phyloP scores from a whole-genome alignment of 371 early-diverging fungal species.

The Mortierella sp. region DNA sequence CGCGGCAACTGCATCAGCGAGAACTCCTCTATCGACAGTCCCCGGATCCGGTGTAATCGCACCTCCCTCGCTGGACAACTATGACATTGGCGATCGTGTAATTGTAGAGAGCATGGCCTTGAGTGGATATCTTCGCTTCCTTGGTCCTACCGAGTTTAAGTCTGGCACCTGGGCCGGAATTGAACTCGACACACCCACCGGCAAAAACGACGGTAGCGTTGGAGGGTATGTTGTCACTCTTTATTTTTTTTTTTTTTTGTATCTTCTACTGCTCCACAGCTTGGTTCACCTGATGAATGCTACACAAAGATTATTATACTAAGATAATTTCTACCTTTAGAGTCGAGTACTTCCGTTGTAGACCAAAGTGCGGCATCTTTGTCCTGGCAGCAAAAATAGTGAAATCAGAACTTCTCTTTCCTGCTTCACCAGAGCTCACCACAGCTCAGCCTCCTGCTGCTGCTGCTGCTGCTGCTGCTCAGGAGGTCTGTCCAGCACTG shows the following conservation, averaged over 20 bases:
- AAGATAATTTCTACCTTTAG: too few relatives aligned
- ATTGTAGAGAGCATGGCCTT: constrained; percentile 75
- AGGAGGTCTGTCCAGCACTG: constrained; percentile 11
- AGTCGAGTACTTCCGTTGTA: constrained; percentile 74
- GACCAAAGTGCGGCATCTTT: constrained; percentile 77
- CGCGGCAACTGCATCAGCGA: not conserved
- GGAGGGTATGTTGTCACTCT: constrained; percentile 78
- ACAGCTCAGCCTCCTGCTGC: constrained; percentile 15
- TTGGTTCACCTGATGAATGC: not conserved
- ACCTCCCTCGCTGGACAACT: constrained; percentile 51
- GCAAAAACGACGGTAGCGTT: constrained; percentile 87
- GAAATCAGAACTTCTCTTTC: constrained; percentile 59
- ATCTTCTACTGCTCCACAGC: constrained; percentile 1
- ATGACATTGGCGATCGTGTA: constrained; percentile 71
- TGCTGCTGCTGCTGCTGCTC: constrained; percentile 5
- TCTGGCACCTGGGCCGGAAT: constrained; percentile 86
- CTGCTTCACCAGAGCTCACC: constrained; percentile 22
- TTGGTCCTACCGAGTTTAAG: constrained; percentile 77
- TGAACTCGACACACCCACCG: constrained; percentile 80
- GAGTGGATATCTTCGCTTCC: constrained; percentile 78
- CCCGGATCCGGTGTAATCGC: constrained; percentile 23
- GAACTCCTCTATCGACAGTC: constrained; percentile 11
- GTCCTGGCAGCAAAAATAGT: constrained; percentile 72
- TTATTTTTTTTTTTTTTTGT: too few relatives aligned
- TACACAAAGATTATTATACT: too few relatives aligned